Percentiles rank a stretch among this genome's conserved stretches.
phyloP scores from a whole-genome alignment of 78 protist genomes.

The Planoprotostelium fungivorum region DNA sequence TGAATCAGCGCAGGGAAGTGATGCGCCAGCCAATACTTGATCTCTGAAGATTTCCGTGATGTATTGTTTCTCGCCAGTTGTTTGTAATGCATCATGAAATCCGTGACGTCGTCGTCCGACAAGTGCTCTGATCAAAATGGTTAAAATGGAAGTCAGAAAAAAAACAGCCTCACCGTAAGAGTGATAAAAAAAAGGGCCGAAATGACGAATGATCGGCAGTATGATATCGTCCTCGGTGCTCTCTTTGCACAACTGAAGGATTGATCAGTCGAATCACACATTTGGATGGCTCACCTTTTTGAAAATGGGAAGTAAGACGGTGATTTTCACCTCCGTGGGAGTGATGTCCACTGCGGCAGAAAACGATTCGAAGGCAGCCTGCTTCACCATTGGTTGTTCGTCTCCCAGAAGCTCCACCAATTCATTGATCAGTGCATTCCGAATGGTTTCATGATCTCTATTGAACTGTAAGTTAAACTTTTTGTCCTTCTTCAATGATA shows the following conservation, averaged over 20 bases:
- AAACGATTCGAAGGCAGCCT: background rate
- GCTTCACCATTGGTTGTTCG: background rate
- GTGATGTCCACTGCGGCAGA: background rate
- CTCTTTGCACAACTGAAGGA: background rate
- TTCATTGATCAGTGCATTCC: background rate
- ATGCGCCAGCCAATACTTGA: background rate
- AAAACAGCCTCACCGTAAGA: background rate
- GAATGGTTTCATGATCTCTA: background rate
- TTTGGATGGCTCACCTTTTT: background rate
- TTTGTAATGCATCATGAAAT: background rate
- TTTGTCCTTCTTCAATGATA: too few species aligned
- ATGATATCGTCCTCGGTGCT: background rate
- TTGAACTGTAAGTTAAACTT: too few species aligned
- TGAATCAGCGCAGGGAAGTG: background rate
- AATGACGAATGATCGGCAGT: background rate
- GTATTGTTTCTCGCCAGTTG: background rate
- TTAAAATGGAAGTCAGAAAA: too few species aligned
- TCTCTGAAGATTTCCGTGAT: background rate
- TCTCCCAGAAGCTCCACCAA: background rate
- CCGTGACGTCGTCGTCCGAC: background rate
- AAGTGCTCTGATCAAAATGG: background rate
- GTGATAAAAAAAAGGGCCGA: background rate
- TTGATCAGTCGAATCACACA: background rate
- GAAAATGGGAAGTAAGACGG: background rate
- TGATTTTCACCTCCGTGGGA: background rate